A percentile compares a stretch with the other conserved stretches of the same genome.
These are phyloP conservation scores for Sporothrix pseudoabietina DNA, from an alignment of 2,329 filamentous ascomycete species.

Conservation along the genomic window DNA sequence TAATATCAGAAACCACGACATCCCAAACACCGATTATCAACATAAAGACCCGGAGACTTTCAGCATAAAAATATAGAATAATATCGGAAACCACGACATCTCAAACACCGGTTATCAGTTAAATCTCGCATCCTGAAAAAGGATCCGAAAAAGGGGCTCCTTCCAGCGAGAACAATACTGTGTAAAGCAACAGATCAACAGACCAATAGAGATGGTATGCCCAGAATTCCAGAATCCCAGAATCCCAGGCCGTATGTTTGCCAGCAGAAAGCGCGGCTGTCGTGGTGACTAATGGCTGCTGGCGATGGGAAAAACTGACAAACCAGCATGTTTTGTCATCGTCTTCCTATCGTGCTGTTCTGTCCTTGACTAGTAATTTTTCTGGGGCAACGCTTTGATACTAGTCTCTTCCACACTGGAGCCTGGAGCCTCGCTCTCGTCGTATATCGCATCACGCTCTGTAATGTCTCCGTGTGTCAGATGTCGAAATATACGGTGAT, in stretches of 20 bases:
- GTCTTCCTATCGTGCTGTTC: too few species aligned
- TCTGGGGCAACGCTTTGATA: background rate
- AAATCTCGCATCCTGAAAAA: background rate
- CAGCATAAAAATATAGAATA: background rate
- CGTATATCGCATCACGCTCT: too few species aligned
- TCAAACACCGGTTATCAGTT: background rate
- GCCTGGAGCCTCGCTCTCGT: background rate
- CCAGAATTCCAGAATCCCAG: background rate
- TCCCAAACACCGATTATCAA: background rate
- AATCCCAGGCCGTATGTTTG: background rate
- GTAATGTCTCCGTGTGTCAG: background rate
- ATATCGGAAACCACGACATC: background rate
- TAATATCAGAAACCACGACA: background rate
- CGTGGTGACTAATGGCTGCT: background rate
- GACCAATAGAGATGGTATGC: background rate
- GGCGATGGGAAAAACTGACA: slow-evolving; percentile 1
- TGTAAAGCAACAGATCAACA: background rate
- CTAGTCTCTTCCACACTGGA: too few species aligned
- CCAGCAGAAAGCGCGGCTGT: background rate
- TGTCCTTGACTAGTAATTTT: too few species aligned
- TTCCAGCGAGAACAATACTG: background rate
- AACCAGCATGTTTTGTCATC: background rate
- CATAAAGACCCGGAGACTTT: background rate
- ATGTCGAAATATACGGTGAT: background rate
- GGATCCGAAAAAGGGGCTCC: background rate